Conservation (phyloP, 768 basidiomycete genomes). For the Podaxis sp. region DNA sequence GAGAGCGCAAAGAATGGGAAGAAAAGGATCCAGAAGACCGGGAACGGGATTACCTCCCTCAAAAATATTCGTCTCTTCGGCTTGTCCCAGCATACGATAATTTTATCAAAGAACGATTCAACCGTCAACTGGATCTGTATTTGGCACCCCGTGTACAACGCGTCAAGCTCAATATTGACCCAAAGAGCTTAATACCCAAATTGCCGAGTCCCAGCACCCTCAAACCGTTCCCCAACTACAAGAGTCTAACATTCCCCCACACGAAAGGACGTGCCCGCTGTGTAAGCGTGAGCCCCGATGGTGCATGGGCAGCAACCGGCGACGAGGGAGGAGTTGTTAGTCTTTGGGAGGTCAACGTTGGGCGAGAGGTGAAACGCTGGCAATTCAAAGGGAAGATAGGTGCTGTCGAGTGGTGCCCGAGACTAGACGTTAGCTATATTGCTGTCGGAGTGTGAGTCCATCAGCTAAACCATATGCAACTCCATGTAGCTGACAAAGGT, state of each 20-base stretch:
- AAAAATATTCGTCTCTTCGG: conserved; percentile 81
- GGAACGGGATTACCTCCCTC: conserved; percentile 84
- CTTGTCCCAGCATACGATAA: conserved; percentile 89
- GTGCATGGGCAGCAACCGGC: conserved; percentile 89
- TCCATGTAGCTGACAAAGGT: conserved; percentile 16
- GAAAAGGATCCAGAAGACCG: conserved; percentile 84
- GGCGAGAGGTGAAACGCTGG: conserved; percentile 87
- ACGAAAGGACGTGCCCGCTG: conserved; percentile 66
- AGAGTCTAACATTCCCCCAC: conserved; percentile 70
- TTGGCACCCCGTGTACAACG: conserved; percentile 91
- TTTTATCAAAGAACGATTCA: conserved; percentile 93
- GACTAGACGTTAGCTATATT: conserved; percentile 77
- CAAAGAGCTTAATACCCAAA: conserved; percentile 88
- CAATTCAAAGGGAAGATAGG: conserved; percentile 77
- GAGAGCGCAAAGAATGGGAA: conserved; percentile 83
- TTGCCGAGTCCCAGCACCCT: conserved; percentile 89
- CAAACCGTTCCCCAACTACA: conserved; percentile 91
- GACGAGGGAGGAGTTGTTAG: conserved; percentile 85
- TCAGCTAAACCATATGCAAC: conserved; percentile 3
- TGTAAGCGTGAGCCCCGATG: conserved; percentile 80
- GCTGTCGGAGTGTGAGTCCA: conserved; percentile 72
- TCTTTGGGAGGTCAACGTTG: conserved; percentile 91
- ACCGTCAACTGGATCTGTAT: conserved; percentile 92
- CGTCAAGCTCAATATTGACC: conserved; percentile 88
- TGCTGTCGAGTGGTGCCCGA: conserved; percentile 91